Evolutionary conservation across 2,329 filamentous ascomycete genomes (phyloP).

Genomic region (Fusarium longipes): DNA sequence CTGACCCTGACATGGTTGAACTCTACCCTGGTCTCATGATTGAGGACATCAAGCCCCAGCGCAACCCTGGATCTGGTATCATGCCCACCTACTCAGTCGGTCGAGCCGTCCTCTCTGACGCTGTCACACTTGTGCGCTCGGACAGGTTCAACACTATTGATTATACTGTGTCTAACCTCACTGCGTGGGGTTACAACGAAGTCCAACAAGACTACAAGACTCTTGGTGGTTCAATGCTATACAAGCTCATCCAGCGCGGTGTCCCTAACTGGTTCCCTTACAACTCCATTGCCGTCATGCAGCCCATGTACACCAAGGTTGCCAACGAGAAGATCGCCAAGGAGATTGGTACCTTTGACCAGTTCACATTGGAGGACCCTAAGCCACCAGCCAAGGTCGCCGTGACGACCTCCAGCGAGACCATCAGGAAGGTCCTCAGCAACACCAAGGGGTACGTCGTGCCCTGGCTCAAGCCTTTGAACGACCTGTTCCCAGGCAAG

Average conservation of each 20-base stretch:
- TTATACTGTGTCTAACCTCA: conserved; percentile 56
- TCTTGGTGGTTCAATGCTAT: conserved; percentile 57
- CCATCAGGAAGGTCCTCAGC: conserved; percentile 50
- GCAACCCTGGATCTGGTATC: conserved; percentile 58
- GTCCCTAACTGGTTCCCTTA: conserved; percentile 58
- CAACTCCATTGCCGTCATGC: conserved; percentile 58
- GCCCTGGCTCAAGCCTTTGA: conserved; percentile 50
- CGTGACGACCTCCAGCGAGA: conserved; percentile 39
- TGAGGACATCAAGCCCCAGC: conserved; percentile 66
- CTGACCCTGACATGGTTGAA: conserved; percentile 73
- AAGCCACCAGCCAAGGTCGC: conserved; percentile 50
- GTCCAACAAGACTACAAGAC: conserved; percentile 49
- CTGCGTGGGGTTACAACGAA: conserved; percentile 57
- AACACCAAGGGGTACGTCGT: conserved; percentile 50
- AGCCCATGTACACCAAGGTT: conserved; percentile 59
- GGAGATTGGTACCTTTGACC: conserved; percentile 52
- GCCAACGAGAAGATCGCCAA: conserved; percentile 54
- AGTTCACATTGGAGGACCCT: conserved; percentile 51
- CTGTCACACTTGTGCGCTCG: conserved; percentile 67
- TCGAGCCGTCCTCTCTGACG: conserved; percentile 68
- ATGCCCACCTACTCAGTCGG: conserved; percentile 62
- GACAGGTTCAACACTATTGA: conserved; percentile 69
- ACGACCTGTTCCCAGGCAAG: conserved; percentile 51
- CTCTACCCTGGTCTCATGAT: conserved; percentile 75
- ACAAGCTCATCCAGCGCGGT: conserved; percentile 60